These are phyloP conservation scores for Tolypocladium endophyticum DNA, from an alignment of 2,329 filamentous ascomycete genomes.

Conservation along the genomic window DNA sequence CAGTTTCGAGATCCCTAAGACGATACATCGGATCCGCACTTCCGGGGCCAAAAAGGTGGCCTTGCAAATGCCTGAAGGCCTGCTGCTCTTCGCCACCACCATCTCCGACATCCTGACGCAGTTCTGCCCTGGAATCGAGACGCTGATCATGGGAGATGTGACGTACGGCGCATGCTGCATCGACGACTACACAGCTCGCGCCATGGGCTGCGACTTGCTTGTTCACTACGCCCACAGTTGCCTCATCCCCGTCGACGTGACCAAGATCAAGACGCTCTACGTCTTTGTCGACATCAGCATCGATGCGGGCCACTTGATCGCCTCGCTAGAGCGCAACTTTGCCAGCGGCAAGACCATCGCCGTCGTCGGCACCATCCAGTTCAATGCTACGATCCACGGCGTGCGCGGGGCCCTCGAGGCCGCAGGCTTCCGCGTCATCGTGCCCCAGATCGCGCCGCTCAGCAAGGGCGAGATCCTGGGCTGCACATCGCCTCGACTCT, in stretches of 20 bases:
- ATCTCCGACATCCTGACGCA: slow-evolving; percentile 92
- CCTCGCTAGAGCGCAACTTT: slow-evolving; percentile 84
- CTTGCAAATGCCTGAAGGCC: slow-evolving; percentile 93
- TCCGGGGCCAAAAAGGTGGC: slow-evolving; percentile 73
- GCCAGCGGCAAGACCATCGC: slow-evolving; percentile 76
- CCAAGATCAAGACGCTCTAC: slow-evolving; percentile 93
- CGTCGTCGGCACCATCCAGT: slow-evolving; percentile 94
- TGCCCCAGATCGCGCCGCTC: slow-evolving; percentile 86
- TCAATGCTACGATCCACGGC: slow-evolving; percentile 93
- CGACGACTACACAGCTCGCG: slow-evolving; percentile 92
- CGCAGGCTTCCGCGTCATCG: slow-evolving; percentile 74
- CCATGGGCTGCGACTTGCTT: slow-evolving; percentile 84
- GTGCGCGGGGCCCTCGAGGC: slow-evolving; percentile 67
- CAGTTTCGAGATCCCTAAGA: slow-evolving; percentile 97
- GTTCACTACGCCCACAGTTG: slow-evolving; percentile 98
- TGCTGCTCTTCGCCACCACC: slow-evolving; percentile 91
- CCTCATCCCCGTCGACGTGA: slow-evolving; percentile 90
- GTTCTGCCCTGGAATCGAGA: slow-evolving; percentile 87
- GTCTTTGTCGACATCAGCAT: slow-evolving; percentile 98
- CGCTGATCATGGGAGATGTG: slow-evolving; percentile 97
- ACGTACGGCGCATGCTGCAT: slow-evolving; percentile 98
- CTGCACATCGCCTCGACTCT: slow-evolving; percentile 78
- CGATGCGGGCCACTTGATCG: slow-evolving; percentile 76
- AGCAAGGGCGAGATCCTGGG: slow-evolving; percentile 94
- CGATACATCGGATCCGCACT: slow-evolving; percentile 83